Evolutionary conservation across 345 rosid genomes (phyloP).

Genomic region (Kandelia obovata): DNA sequence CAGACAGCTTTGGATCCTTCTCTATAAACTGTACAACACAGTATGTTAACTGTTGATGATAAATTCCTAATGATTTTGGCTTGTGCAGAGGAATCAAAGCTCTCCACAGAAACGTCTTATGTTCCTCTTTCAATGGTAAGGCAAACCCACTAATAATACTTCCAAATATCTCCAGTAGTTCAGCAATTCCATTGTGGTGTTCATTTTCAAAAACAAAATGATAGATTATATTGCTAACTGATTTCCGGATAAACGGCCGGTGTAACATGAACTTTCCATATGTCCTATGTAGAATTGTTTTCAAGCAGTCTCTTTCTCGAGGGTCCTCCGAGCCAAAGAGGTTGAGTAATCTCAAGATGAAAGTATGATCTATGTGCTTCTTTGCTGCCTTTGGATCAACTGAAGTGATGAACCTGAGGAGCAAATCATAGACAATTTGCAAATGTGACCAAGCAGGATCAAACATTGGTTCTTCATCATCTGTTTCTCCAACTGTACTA

Average conservation of each 20-base stretch:
- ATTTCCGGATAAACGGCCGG: conserved; percentile 63
- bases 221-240: conserved; percentile 66
- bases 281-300: conserved; percentile 64
- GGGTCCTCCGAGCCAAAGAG: conserved; percentile 84
- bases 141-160: conserved; percentile 79
- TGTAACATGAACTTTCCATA: conserved; percentile 78
- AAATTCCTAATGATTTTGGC: conserved; percentile 62
- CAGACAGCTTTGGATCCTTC: conserved; percentile 62
- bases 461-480: conserved; percentile 72
- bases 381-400: conserved; percentile 68
- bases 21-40: conserved; percentile 69
- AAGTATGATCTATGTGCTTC: conserved; percentile 63
- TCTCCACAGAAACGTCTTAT: conserved; percentile 50
- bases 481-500: conserved; percentile 48
- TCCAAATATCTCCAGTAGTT: conserved; percentile 75
- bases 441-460: conserved; percentile 77
- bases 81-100: conserved; percentile 77
- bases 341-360: conserved; percentile 54
- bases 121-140: conserved; percentile 75
- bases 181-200: conserved; percentile 67
- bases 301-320: conserved; percentile 71
- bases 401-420: conserved; percentile 51
- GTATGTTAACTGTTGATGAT: conserved; percentile 73
- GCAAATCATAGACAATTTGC: conserved; percentile 67
- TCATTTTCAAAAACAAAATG: conserved; percentile 72